Evolutionary conservation across 306 rosid species (phyloP).

Genomic region (Quercus rubra): DNA sequence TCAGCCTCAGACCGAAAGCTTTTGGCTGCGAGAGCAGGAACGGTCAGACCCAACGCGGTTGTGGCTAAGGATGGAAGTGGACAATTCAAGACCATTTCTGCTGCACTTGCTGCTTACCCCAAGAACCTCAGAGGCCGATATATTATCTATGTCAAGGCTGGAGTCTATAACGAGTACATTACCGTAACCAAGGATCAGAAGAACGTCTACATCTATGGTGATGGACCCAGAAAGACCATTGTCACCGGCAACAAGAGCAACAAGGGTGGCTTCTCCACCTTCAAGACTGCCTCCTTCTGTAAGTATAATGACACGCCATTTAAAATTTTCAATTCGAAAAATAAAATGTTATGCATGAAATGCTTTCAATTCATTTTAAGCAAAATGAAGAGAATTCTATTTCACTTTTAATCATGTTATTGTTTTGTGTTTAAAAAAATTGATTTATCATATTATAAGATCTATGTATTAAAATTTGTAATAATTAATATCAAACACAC

Average conservation of each 20-base stretch:
- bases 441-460: too few relatives aligned
- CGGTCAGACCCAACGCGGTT: slow-evolving; percentile 26
- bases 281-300: slow-evolving; percentile 54
- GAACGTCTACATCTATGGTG: slow-evolving; percentile 61
- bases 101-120: slow-evolving; percentile 51
- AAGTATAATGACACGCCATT: background rate
- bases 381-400: too few relatives aligned
- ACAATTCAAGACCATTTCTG: slow-evolving; percentile 39
- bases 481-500: too few relatives aligned
- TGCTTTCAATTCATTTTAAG: too few relatives aligned
- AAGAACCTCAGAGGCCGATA: slow-evolving; percentile 30
- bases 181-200: slow-evolving; percentile 6
- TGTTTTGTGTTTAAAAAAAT: too few relatives aligned
- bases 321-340: too few relatives aligned
- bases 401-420: too few relatives aligned
- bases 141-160: slow-evolving; percentile 63
- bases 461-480: too few relatives aligned
- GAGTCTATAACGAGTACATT: slow-evolving; percentile 52
- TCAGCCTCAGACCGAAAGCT: slow-evolving; percentile 49
- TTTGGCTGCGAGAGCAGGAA: slow-evolving; percentile 15
- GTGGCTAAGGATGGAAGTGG: slow-evolving; percentile 85
- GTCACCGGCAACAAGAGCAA: slow-evolving; percentile 46
- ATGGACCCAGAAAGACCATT: slow-evolving; percentile 55
- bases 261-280: slow-evolving; percentile 34
- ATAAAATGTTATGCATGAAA: too few relatives aligned